Base-by-base conservation (phyloP, 306 rosid species). In the Coriaria nepalensis region DNA sequence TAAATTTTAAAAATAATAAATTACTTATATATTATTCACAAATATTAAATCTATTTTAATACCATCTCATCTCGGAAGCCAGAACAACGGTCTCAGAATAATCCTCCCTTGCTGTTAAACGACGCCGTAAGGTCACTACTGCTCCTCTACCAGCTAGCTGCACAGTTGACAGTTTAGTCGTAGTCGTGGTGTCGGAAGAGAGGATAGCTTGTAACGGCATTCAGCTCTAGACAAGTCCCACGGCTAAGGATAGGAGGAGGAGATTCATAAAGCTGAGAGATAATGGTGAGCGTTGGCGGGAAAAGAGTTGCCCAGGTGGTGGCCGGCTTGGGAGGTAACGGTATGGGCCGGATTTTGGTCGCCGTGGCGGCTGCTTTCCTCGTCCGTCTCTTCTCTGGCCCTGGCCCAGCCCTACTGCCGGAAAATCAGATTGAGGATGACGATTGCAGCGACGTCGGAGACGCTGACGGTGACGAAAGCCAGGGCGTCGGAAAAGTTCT, bases 301-400 rank as follows among this genome's bases (percentile, higher is more conserved):
- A 72, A 81, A 60, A 82, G 45, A 50, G 65, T 73, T 45, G 67
- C 62, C 51, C 84, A 79, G 65, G 33, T 69, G 54, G 62, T 82
- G 35, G 44, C 50, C 13, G 80, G 88, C 50, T 33, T 83, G 38
- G 79, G 83, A 20, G 78, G 82, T 39, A 77, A 70, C 46, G 85
- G 92, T 20, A 9, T 90, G 0, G 93, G 81, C 40, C 93, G 75
- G 68, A 66, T 79, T 37, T 67, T 79, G n/a, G 64, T 74, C 20
- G 90, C 93, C 43, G 72, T 81, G 10, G 84, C 95, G 12, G 67
- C 70, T 0, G 81, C 90, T 10, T 41, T 88, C 29, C 70, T 88
- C 7, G 35, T 84, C 71, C 97, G 97, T 37, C 59, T 78, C 50
- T 68, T 88, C 75, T 65, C 86, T 32, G 73, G 74, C 14, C 84